Percentiles rank a stretch among this genome's conserved stretches.
Conservation (phyloP, 2,329 filamentous ascomycete species). For the Penicillium crustosum region DNA sequence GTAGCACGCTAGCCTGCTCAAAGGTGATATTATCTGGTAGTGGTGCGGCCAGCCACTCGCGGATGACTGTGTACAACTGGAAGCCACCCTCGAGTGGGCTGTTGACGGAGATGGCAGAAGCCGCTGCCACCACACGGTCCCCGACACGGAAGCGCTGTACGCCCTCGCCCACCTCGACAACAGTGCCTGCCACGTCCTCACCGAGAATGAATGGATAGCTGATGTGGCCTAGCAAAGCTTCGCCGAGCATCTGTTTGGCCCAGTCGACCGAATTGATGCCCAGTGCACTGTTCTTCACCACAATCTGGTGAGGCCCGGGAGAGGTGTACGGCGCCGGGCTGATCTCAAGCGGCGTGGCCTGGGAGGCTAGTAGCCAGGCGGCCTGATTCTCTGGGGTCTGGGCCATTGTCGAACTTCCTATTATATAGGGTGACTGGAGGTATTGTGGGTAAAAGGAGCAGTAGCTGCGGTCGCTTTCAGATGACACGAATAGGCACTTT, state of each 20-base stretch:
- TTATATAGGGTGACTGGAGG: background rate
- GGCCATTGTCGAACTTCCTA: background rate
- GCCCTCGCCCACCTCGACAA: background rate
- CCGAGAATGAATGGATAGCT: constrained; percentile 40
- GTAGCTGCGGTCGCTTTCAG: background rate
- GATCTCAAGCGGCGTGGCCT: background rate
- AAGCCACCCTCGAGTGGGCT: constrained; percentile 21
- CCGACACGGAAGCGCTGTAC: constrained; percentile 17
- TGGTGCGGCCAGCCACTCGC: constrained; percentile 12
- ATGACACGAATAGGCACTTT: background rate
- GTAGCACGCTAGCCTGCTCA: constrained; percentile 36
- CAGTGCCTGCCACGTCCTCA: constrained; percentile 47
- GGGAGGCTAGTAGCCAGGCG: background rate
- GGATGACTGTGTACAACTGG: constrained; percentile 29
- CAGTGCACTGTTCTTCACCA: background rate
- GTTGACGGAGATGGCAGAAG: background rate
- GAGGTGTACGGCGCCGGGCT: background rate
- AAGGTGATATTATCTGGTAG: constrained; percentile 33
- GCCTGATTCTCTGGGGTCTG: background rate
- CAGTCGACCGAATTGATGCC: background rate
- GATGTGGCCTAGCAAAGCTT: background rate
- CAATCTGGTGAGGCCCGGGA: background rate
- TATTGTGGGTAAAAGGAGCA: background rate
- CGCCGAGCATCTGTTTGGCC: background rate
- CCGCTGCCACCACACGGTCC: constrained; percentile 12